Base-by-base conservation (phyloP, 495 filamentous ascomycete species). In the Penicillium subrubescens region DNA sequence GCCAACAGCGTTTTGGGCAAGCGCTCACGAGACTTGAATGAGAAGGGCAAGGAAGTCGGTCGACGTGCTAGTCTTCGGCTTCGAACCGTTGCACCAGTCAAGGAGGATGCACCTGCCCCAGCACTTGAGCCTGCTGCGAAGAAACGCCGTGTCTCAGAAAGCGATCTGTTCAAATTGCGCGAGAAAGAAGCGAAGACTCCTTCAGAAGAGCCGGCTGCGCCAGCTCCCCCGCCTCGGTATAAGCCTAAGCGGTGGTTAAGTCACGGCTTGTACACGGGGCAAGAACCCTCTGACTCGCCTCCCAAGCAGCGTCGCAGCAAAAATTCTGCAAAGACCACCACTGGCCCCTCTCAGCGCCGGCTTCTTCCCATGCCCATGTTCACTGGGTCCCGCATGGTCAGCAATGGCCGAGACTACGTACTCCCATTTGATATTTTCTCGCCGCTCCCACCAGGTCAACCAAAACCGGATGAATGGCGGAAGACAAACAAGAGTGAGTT, bases 361-460 rank as follows among this genome's bases (percentile, higher is more conserved):
- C 57, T 83, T 35, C 72, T 92, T 64, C 90, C 90, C 19, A 70
- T 89, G 71, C 89, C 88, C 12, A 89, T 92, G 86, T 91, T 89
- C 74, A 78, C 81, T 60, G 85, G 88, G 63, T 71, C 82, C 61
- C 69, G 84, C 46, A 78, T 88, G n/a, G 73, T 94, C 62, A 82
- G 89, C 62, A 79, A 79, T 50, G 86, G 86, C 27, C 83, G 92
- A 63, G 87, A 96, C 72, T 99, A 96, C 80, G 88, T 90, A 74
- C 80, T 99, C 34, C 95, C 95, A 1, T 97, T 88, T 67, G 90
- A 96, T 74, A 82, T 97, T 44, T 97, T 93, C 80, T 89, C 90
- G 21, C 95, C 94, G 1, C 85, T 94, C 21, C 90, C 90, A 17
- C 86, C 87, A 10, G 90, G 92, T 59, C 93, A 96, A 71, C 91